Evolutionary conservation across 306 rosid species (phyloP).

Genomic region (Parietaria judaica): DNA sequence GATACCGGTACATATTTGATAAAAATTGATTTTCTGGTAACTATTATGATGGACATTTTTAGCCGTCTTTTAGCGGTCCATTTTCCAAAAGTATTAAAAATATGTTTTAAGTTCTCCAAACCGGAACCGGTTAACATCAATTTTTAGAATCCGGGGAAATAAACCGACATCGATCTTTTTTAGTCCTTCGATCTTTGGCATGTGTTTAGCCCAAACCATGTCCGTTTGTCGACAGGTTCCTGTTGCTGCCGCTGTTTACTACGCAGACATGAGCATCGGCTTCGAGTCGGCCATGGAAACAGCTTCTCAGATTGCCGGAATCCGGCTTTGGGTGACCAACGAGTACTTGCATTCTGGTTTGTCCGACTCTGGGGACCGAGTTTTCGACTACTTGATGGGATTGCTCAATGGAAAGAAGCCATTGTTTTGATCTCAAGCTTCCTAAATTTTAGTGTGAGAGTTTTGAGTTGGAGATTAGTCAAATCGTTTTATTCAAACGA

Average conservation of each 20-base stretch:
- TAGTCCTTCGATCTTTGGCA: background rate
- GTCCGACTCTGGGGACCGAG: constrained; percentile 65
- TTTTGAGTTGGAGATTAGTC: too few relatives aligned
- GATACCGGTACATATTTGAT: too few relatives aligned
- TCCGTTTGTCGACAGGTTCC: constrained; percentile 52
- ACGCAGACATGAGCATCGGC: constrained; percentile 71
- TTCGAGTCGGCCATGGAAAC: constrained; percentile 75
- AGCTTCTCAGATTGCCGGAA: constrained; percentile 74
- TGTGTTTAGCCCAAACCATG: background rate
- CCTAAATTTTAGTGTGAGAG: too few relatives aligned
- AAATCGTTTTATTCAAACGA: too few relatives aligned
- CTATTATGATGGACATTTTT: background rate
- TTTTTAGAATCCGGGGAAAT: too few relatives aligned
- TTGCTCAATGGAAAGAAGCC: constrained; percentile 82
- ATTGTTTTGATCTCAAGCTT: constrained; percentile 17
- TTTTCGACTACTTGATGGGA: constrained; percentile 81
- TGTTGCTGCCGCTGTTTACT: constrained; percentile 88
- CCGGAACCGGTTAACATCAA: too few relatives aligned
- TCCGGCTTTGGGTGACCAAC: constrained; percentile 76
- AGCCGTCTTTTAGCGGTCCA: background rate
- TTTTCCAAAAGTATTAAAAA: too few relatives aligned
- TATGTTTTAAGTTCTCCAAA: too few relatives aligned
- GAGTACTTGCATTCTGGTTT: constrained; percentile 97
- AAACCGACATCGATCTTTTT: too few relatives aligned
- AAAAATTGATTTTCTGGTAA: too few relatives aligned